Evolutionary conservation across 2,329 filamentous ascomycete species (phyloP), one percentile per base, ranked within the genome.

Genomic region (Davidsoniella virescens): DNA sequence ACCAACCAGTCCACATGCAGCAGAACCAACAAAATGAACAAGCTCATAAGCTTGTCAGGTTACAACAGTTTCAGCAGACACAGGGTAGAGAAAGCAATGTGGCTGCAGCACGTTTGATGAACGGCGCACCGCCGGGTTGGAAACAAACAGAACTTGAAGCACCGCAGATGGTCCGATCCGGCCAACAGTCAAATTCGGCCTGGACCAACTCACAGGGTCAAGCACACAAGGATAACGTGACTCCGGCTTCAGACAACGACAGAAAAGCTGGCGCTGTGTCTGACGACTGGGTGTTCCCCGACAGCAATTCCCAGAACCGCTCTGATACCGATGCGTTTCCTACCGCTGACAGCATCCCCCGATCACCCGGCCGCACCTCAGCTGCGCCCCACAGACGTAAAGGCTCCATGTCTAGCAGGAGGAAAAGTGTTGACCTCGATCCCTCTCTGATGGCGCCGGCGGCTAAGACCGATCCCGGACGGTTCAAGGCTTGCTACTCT

Each of bases 231-330:
- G 42, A 37, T 12, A 37, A 16, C 7, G n/a, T 6, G 10, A 36
- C 40, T 14, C 36, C 40, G 26, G 23, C 9, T 38, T 8, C 44
- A 33, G 25, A 49, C 14, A 7, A 25, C 20, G 55, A 56, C 10
- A 53, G 47, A 14, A 55, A 52, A 16, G 18, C 46, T 0, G 37
- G 20, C 3, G 79, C 84, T 3, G 79, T 84, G 52, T 61, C 73
- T 0, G 88, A 94, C 59, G 85, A 76, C 7, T 98, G 92, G 92
- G 88, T 93, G 59, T 98, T 98, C 57, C 86, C 90, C 49, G 87
- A 95, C 52, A 73, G 78, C 7, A 69, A 72, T n/a, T 76, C 75
- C 0, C 46, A 39, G 37, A 52, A 70, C 9, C 79, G 88, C 54
- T 87, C 87, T 1, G 90, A 95, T 60, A 92, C 82, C 0, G 90